phyloP scores from a whole-genome alignment of 441 rosid genomes.

The Sinapis alba region DNA sequence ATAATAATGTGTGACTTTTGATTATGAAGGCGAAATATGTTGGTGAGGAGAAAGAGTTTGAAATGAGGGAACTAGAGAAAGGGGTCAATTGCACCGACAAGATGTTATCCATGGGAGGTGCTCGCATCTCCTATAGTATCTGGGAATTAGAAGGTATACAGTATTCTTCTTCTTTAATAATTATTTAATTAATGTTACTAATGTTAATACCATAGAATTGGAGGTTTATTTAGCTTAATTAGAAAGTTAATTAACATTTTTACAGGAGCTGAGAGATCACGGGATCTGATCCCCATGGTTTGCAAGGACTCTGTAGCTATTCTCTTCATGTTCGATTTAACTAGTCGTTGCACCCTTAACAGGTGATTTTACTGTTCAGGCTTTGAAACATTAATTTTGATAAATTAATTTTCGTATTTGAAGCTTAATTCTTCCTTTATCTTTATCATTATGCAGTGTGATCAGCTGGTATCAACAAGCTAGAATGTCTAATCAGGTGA shows the following conservation, averaged over 20 bases:
- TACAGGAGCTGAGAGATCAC: slow-evolving; percentile 57
- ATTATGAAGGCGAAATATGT: slow-evolving; percentile 67
- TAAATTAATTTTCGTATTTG: background rate
- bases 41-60: slow-evolving; percentile 58
- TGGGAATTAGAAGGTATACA: slow-evolving; percentile 80
- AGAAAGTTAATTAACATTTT: background rate
- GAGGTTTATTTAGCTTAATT: background rate
- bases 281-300: slow-evolving; percentile 57
- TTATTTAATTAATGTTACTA: background rate
- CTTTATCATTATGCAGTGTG: slow-evolving; percentile 47
- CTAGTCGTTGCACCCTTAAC: slow-evolving; percentile 72
- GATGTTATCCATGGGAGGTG: slow-evolving; percentile 64
- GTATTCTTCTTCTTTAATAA: background rate
- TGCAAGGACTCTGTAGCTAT: slow-evolving; percentile 85
- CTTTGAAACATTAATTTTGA: background rate
- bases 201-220: no score
- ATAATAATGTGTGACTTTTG: background rate
- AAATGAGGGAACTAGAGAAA: slow-evolving; percentile 36
- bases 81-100: slow-evolving; percentile 72
- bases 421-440: background rate
- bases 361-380: slow-evolving; percentile 40
- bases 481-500: slow-evolving; percentile 77
- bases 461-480: slow-evolving; percentile 82
- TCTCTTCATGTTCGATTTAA: slow-evolving; percentile 79
- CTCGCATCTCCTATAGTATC: slow-evolving; percentile 72